These are phyloP conservation scores for Fraxinus anomala DNA, from an alignment of 257 asterid species.

Conservation along the genomic window DNA sequence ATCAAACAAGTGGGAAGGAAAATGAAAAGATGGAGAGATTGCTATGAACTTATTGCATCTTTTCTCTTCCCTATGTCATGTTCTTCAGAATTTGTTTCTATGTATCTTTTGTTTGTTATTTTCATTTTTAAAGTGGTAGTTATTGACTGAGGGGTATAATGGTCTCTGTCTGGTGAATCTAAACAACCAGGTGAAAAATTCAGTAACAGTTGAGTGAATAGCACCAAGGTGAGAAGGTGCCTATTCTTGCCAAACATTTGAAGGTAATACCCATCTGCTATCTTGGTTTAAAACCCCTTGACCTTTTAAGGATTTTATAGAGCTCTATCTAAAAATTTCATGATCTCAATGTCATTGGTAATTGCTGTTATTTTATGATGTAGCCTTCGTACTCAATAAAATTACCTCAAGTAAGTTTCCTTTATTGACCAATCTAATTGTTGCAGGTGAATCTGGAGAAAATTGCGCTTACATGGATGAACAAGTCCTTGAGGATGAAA, in stretches of 20 bases:
- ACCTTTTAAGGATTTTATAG: not conserved
- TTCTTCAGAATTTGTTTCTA: not conserved
- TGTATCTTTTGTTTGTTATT: not conserved
- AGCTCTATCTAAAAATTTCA: constrained; percentile 2
- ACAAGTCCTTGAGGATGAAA: constrained; percentile 91
- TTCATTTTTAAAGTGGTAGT: not conserved
- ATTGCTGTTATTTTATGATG: not conserved
- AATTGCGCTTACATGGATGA: constrained; percentile 99
- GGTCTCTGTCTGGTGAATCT: not conserved
- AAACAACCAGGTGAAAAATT: not conserved
- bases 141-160: not conserved
- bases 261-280: not conserved
- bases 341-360: constrained; percentile 9
- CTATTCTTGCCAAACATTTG: not conserved
- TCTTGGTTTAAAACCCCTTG: not conserved
- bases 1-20: constrained; percentile 6
- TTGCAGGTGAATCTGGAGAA: constrained; percentile 73
- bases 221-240: not conserved
- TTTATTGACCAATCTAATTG: constrained; percentile 18
- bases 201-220: not conserved
- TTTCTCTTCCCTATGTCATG: not conserved
- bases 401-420: constrained; percentile 13
- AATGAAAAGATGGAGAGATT: constrained; percentile 7
- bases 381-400: not conserved
- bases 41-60: not conserved